A percentile compares a stretch with the other conserved stretches of the same genome.
Conservation (phyloP, 116 monocot genomes). For the Dioscorea cayenensis region DNA sequence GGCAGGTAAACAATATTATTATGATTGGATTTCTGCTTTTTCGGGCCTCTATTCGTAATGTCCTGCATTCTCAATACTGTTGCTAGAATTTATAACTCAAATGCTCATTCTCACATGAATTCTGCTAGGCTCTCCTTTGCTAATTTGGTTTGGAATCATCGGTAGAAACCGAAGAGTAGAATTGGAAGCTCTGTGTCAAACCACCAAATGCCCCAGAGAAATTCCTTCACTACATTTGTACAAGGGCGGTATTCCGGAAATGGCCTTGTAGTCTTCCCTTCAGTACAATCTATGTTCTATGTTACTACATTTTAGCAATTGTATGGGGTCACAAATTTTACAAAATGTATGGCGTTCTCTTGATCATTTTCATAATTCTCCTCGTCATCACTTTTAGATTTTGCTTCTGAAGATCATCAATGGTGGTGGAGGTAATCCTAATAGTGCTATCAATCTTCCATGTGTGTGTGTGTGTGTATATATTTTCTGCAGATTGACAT, state of each 20-base stretch:
- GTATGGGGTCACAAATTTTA: neutral
- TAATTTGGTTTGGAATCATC: conserved; percentile 1
- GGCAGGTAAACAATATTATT: conserved; percentile 1
- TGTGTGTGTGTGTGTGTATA: no score
- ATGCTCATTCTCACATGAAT: conserved; percentile 1
- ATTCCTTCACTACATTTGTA: conserved; percentile 1
- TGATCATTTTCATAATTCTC: conserved; percentile 1
- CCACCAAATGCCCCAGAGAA: conserved; percentile 3
- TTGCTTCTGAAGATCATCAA: neutral
- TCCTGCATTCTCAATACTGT: conserved; percentile 1
- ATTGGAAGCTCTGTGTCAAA: neutral
- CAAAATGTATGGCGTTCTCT: neutral
- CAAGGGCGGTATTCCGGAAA: neutral
- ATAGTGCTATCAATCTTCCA: neutral
- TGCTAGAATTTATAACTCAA: neutral
- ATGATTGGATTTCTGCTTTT: neutral
- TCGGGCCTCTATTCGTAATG: neutral
- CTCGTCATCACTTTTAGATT: neutral
- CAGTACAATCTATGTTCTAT: neutral
- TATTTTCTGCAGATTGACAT: neutral
- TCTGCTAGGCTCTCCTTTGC: neutral
- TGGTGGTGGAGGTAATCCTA: neutral
- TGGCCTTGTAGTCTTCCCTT: neutral
- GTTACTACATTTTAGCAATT: neutral
- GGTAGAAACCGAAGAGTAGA: neutral